Percentiles rank a stretch among this genome's conserved stretches.
Evolutionary conservation across 352 stramenopile genomes (phyloP).

Genomic region (Phytophthora tentaculata): DNA sequence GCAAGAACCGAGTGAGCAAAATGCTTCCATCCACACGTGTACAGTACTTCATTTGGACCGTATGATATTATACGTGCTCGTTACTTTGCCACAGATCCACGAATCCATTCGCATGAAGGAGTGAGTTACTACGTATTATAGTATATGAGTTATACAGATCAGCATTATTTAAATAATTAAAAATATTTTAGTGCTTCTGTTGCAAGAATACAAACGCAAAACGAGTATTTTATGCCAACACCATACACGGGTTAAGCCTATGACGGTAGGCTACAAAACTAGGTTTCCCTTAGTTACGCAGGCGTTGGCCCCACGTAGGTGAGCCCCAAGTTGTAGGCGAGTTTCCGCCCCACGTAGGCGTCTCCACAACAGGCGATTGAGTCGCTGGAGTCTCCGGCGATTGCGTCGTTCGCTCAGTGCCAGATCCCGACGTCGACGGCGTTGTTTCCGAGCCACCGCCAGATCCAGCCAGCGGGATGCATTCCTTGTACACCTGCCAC

Average conservation of each 20-base stretch:
- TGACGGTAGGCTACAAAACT: no score
- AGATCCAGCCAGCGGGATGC: slow-evolving; percentile 29
- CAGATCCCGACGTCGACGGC: slow-evolving; percentile 3
- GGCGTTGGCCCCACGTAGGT: slow-evolving; percentile 2
- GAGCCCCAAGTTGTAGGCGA: slow-evolving; percentile 1
- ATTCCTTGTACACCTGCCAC: slow-evolving; percentile 71
- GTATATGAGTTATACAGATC: no score
- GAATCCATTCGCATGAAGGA: no score
- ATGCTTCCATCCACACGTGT: no score
- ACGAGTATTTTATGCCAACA: neutral
- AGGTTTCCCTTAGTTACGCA: slow-evolving; percentile 14
- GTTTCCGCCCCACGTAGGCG: slow-evolving; percentile 4
- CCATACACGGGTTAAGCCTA: neutral
- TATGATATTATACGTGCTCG: neutral
- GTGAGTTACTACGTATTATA: no score
- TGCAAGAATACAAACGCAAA: no score
- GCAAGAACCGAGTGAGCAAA: no score
- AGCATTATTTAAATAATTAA: no score
- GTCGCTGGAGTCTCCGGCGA: slow-evolving; percentile 6
- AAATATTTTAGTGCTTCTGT: no score
- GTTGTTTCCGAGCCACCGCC: slow-evolving; percentile 1
- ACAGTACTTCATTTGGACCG: neutral
- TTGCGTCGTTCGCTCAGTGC: neutral
- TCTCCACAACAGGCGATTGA: neutral
- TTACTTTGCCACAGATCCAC: no score